A percentile compares a stretch with the other conserved stretches of the same genome.
phyloP scores from a whole-genome alignment of 768 basidiomycete species.

The Suillus decipiens region DNA sequence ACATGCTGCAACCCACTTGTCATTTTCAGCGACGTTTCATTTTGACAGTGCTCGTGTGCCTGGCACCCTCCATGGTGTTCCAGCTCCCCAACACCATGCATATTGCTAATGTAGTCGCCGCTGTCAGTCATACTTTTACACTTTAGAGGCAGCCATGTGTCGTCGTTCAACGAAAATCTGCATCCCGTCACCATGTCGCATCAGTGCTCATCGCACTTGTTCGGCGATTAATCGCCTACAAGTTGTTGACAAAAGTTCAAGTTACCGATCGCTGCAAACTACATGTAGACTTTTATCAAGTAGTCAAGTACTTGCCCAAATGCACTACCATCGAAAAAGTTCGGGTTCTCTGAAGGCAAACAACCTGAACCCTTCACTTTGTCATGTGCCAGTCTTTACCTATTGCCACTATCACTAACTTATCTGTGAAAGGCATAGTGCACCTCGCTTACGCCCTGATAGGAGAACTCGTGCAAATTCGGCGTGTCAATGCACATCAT shows the following conservation, averaged over 20 bases:
- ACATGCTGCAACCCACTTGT: constrained; percentile 15
- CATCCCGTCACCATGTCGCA: background rate
- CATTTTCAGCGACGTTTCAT: constrained; percentile 14
- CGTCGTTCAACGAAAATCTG: background rate
- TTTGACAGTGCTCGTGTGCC: constrained; percentile 16
- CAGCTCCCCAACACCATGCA: background rate
- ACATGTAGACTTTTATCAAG: background rate
- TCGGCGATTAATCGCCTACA: background rate
- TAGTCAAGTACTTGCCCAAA: background rate
- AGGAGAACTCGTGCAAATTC: constrained; percentile 7
- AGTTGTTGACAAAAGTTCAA: background rate
- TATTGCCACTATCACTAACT: constrained; percentile 6
- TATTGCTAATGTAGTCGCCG: constrained; percentile 3
- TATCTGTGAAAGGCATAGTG: constrained; percentile 6
- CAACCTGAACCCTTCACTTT: background rate
- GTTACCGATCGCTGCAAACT: background rate
- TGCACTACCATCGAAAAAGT: background rate
- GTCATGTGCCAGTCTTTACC: background rate
- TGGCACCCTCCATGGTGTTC: constrained; percentile 4
- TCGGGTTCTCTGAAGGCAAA: background rate
- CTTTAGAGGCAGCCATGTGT: background rate
- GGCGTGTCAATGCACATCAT: background rate
- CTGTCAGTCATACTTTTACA: background rate
- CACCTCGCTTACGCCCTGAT: constrained; percentile 2
- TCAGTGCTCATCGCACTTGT: background rate